Conservation (phyloP, 768 basidiomycete species). For the Candolleomyces eurysporus region DNA sequence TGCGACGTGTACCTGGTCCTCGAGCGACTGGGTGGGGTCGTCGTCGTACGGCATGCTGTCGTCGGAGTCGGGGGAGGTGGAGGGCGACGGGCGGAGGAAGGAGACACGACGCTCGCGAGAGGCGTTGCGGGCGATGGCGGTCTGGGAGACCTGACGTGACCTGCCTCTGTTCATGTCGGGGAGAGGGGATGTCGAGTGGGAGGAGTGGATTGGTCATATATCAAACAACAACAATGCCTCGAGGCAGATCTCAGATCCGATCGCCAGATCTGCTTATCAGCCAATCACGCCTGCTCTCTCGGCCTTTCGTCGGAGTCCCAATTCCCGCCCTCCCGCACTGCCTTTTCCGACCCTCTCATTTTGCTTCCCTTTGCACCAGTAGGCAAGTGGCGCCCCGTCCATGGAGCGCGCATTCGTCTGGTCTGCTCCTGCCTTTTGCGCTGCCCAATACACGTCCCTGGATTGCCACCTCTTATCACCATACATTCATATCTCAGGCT, state of each 20-base stretch:
- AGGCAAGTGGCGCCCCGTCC: too few species aligned
- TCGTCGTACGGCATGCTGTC: conserved; percentile 33
- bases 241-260: conserved; percentile 5
- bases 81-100: conserved; percentile 26
- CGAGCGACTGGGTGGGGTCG: conserved; percentile 45
- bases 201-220: conserved; percentile 9
- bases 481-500: neutral
- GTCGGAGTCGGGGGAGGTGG: conserved; percentile 40
- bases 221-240: conserved; percentile 8
- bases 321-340: neutral
- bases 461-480: neutral
- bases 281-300: conserved; percentile 1
- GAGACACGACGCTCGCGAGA: conserved; percentile 35
- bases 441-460: neutral
- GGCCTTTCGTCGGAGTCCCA: neutral
- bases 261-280: conserved; percentile 2
- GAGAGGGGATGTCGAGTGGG: conserved; percentile 15
- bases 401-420: neutral
- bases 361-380: too few species aligned
- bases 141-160: conserved; percentile 34
- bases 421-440: neutral
- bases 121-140: conserved; percentile 42
- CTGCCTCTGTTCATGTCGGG: conserved; percentile 20
- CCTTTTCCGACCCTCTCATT: neutral
- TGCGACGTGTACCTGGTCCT: conserved; percentile 65